phyloP scores from a whole-genome alignment of 2,329 filamentous ascomycete genomes.

The Onygena corvina region DNA sequence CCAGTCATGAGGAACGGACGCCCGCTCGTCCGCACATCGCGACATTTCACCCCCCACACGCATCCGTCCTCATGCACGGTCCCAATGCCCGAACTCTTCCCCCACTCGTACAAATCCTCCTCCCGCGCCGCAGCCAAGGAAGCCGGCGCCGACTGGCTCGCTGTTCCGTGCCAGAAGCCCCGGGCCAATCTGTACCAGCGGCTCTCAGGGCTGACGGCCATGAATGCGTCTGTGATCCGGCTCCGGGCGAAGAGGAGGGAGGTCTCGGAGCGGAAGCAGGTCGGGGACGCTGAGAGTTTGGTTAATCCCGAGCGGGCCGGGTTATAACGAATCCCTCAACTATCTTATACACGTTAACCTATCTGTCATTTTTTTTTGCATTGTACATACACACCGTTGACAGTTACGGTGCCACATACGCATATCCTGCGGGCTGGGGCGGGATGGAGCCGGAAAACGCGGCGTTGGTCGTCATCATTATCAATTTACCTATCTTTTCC shows the following conservation, averaged over 20 bases:
- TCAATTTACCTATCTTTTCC: not conserved
- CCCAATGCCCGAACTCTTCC: not conserved
- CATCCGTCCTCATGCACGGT: not conserved
- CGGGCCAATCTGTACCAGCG: conserved; percentile 5
- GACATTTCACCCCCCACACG: conserved; percentile 24
- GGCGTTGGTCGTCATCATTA: too few relatives aligned
- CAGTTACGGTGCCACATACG: not conserved
- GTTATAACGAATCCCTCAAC: not conserved
- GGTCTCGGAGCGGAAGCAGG: conserved; percentile 76
- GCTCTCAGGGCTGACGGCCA: conserved; percentile 40
- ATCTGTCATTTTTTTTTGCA: not conserved
- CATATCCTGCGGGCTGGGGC: not conserved
- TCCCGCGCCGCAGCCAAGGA: conserved; percentile 1
- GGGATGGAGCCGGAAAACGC: too few relatives aligned
- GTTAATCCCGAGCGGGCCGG: conserved; percentile 43
- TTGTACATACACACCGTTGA: not conserved
- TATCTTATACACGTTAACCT: too few relatives aligned
- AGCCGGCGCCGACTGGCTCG: not conserved
- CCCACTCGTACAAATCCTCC: not conserved
- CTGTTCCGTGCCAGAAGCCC: not conserved
- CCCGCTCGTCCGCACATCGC: conserved; percentile 33
- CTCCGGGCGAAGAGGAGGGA: conserved; percentile 61
- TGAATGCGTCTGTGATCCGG: conserved; percentile 47
- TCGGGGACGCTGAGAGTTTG: conserved; percentile 73
- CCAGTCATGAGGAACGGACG: conserved; percentile 72